Conservation (phyloP, 1,284 basidiomycete genomes). For the Abortiporus biennis region DNA sequence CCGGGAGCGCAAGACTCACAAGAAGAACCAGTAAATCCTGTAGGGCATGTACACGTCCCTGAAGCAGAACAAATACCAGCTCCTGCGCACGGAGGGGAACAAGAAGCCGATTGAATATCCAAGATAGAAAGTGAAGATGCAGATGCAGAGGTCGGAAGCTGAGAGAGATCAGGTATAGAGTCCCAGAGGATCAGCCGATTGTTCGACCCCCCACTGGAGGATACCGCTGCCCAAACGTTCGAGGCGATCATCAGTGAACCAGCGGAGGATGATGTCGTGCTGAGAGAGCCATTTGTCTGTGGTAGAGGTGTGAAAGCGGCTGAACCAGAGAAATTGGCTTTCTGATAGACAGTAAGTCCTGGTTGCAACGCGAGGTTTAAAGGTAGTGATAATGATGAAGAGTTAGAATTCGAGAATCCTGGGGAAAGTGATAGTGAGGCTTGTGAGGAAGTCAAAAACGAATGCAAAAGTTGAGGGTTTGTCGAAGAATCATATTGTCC, state of each 20-base stretch:
- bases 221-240: constrained; percentile 65
- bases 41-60: constrained; percentile 63
- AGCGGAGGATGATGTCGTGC: constrained; percentile 44
- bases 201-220: constrained; percentile 34
- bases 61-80: constrained; percentile 62
- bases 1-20: constrained; percentile 71
- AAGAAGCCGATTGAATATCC: constrained; percentile 63
- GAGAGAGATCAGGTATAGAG: constrained; percentile 67
- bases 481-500: constrained; percentile 68
- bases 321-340: constrained; percentile 56
- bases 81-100: constrained; percentile 67
- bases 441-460: constrained; percentile 56
- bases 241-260: constrained; percentile 56
- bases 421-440: constrained; percentile 49
- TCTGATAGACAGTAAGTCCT: constrained; percentile 56
- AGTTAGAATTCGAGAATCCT: constrained; percentile 50
- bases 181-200: constrained; percentile 67
- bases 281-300: constrained; percentile 31
- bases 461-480: constrained; percentile 63
- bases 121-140: constrained; percentile 40
- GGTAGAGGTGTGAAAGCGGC: constrained; percentile 53
- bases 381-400: constrained; percentile 46
- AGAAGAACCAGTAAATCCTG: constrained; percentile 69
- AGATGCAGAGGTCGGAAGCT: constrained; percentile 44
- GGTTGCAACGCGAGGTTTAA: constrained; percentile 58